Evolutionary conservation across 169 alveolate species (phyloP).

Genomic region (Fabrea salina): DNA sequence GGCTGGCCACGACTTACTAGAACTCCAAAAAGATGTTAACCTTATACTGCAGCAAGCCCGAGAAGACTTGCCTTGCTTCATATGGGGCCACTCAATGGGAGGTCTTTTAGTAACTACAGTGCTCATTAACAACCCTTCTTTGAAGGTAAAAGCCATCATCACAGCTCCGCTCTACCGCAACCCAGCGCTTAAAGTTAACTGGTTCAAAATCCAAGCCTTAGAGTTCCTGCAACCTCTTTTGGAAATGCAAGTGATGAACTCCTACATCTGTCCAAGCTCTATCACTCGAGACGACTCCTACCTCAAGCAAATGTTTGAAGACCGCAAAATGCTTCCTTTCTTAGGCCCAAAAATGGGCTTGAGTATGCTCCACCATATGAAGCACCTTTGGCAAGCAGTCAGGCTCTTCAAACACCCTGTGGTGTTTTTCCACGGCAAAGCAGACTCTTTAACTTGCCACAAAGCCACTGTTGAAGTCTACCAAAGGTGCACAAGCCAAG

Average conservation of each 20-base stretch:
- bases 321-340: slow-evolving; percentile 31
- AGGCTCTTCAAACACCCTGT: slow-evolving; percentile 34
- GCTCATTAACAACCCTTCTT: slow-evolving; percentile 45
- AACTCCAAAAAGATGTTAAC: slow-evolving; percentile 43
- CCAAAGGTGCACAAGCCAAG: slow-evolving; percentile 7
- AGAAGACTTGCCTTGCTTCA: slow-evolving; percentile 46
- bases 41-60: slow-evolving; percentile 32
- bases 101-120: slow-evolving; percentile 35
- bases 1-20: slow-evolving; percentile 20
- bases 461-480: slow-evolving; percentile 27
- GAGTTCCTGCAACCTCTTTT: background rate
- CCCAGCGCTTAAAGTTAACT: background rate
- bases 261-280: slow-evolving; percentile 12
- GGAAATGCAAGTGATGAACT: slow-evolving; percentile 17
- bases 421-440: slow-evolving; percentile 32
- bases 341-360: slow-evolving; percentile 13
- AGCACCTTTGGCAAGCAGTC: background rate
- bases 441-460: slow-evolving; percentile 35
- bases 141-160: slow-evolving; percentile 37
- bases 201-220: background rate
- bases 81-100: slow-evolving; percentile 64
- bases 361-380: background rate
- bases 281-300: slow-evolving; percentile 20
- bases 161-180: slow-evolving; percentile 41
- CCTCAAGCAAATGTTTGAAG: background rate